phyloP scores from a whole-genome alignment of 2,329 filamentous ascomycete genomes.

The Colletotrichum liriopes region DNA sequence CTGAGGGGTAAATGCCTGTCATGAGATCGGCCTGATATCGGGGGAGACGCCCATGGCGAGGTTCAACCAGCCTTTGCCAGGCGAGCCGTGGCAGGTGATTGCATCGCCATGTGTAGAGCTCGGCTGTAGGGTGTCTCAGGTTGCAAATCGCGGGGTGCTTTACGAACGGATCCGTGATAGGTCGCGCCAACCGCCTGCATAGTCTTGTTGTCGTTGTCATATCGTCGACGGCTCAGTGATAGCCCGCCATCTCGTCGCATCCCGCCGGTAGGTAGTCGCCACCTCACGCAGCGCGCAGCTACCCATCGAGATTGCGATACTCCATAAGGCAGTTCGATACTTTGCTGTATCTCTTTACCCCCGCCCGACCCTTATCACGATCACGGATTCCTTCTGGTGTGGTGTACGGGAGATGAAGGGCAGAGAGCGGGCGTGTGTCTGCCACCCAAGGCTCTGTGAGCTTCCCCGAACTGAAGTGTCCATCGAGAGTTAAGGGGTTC shows the following conservation, averaged over 20 bases:
- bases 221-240: background rate
- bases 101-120: background rate
- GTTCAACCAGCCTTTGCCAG: background rate
- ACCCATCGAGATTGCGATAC: background rate
- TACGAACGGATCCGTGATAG: too few species aligned
- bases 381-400: background rate
- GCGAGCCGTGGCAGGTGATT: background rate
- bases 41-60: background rate
- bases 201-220: background rate
- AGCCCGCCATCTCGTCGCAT: background rate
- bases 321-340: background rate
- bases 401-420: background rate
- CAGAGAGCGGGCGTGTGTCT: background rate
- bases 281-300: background rate
- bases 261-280: background rate
- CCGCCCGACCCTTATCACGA: background rate
- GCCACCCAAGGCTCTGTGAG: too few species aligned
- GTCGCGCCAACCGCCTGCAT: background rate
- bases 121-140: background rate
- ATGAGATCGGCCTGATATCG: background rate
- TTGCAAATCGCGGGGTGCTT: too few species aligned
- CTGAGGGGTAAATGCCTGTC: background rate
- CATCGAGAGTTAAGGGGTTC: background rate
- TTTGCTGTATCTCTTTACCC: background rate
- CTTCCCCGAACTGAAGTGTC: background rate